A percentile compares a stretch with the other conserved stretches of the same genome.
Conservation (phyloP, 345 rosid species). For the Eucalyptus sp. region DNA sequence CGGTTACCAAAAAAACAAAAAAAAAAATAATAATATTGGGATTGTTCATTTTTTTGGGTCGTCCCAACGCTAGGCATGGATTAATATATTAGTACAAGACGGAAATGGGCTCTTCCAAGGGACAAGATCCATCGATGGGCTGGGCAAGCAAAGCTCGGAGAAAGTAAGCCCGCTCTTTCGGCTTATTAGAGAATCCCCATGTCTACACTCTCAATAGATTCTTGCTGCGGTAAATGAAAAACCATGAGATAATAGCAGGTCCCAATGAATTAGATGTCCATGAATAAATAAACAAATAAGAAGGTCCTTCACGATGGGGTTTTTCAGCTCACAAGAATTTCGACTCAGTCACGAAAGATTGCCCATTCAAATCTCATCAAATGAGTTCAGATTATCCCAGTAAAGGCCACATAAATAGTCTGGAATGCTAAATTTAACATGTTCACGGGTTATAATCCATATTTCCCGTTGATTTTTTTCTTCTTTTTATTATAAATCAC, state of each 20-base stretch:
- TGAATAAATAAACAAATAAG: no score
- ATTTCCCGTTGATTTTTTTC: not conserved
- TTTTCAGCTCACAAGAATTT: fast-evolving
- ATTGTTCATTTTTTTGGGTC: no score
- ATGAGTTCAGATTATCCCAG: not conserved
- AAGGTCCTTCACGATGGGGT: not conserved
- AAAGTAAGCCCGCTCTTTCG: no score
- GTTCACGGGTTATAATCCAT: not conserved
- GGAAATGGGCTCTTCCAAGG: no score
- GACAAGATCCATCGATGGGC: no score
- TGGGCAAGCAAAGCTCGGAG: no score
- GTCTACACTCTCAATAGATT: not conserved
- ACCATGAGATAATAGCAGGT: not conserved
- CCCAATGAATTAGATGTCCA: not conserved
- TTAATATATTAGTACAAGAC: no score
- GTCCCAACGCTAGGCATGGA: no score
- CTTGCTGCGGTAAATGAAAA: not conserved
- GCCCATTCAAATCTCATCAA: not conserved
- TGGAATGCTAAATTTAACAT: not conserved
- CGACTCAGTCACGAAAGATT: not conserved
- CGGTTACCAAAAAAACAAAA: no score
- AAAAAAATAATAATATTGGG: no score
- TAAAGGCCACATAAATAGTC: not conserved
- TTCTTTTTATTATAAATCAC: not conserved
- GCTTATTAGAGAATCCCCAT: no score